These are phyloP conservation scores for Saturnispora zaruensis DNA, from an alignment of 805 yeast species.

Conservation along the genomic window DNA sequence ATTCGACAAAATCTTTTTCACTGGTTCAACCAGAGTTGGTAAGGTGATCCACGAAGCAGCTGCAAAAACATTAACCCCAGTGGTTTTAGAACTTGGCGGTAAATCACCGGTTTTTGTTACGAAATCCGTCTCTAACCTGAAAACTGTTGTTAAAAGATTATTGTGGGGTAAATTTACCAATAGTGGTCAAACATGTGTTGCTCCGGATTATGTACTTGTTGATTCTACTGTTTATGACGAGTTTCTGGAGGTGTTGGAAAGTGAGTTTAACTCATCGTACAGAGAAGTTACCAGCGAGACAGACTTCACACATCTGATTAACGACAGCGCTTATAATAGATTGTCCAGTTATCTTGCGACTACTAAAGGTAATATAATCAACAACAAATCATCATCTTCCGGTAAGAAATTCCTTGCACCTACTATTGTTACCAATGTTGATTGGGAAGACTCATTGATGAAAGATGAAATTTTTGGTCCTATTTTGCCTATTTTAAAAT, in stretches of 20 bases:
- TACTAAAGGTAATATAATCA: conserved; percentile 46
- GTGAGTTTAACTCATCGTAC: conserved; percentile 27
- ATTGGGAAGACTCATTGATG: conserved; percentile 66
- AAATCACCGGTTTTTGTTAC: conserved; percentile 73
- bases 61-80: conserved; percentile 77
- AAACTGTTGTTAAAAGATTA: conserved; percentile 47
- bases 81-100: conserved; percentile 81
- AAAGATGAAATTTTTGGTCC: conserved; percentile 79
- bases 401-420: conserved; percentile 50
- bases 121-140: conserved; percentile 24
- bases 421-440: conserved; percentile 56
- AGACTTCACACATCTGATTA: conserved; percentile 55
- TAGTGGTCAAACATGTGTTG: conserved; percentile 87
- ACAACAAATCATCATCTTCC: conserved; percentile 40
- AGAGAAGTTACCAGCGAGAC: conserved; percentile 27
- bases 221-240: conserved; percentile 48
- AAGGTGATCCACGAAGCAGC: conserved; percentile 70
- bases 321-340: conserved; percentile 43
- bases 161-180: conserved; percentile 73
- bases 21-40: conserved; percentile 77
- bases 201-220: conserved; percentile 76
- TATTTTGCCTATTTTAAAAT: conserved; percentile 62
- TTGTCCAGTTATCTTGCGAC: conserved; percentile 34
- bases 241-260: conserved; percentile 28
- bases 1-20: conserved; percentile 77